These are phyloP conservation scores for Phanerochaete carnosa DNA, from an alignment of 768 basidiomycete genomes.

Conservation along the genomic window DNA sequence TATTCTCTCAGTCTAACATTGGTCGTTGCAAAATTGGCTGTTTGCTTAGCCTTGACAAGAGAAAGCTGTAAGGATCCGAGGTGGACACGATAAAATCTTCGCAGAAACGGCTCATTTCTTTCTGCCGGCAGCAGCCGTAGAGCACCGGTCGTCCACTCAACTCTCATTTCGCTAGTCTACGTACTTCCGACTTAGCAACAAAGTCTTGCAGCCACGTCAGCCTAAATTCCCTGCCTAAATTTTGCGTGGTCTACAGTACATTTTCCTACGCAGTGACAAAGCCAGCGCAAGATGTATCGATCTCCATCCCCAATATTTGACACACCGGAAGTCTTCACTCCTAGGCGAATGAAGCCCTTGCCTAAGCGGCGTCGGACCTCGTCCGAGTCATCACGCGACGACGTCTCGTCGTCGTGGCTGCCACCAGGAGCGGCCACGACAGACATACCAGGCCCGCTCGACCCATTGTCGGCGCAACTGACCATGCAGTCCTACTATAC, in stretches of 20 bases:
- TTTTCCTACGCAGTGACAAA: not conserved
- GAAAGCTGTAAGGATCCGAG: not conserved
- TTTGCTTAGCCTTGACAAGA: not conserved
- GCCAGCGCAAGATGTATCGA: conserved; percentile 43
- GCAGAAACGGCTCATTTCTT: not conserved
- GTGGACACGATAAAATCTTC: not conserved
- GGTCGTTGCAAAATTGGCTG: conserved; percentile 11
- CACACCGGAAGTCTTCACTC: conserved; percentile 56
- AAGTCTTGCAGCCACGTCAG: not conserved
- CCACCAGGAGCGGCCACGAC: conserved; percentile 41
- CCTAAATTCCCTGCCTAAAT: not conserved
- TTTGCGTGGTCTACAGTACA: not conserved
- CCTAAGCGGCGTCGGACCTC: conserved; percentile 71
- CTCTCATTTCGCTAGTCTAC: not conserved
- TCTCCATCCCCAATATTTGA: conserved; percentile 60
- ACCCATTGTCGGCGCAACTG: conserved; percentile 55
- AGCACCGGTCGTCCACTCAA: conserved; percentile 3
- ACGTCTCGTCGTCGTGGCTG: conserved; percentile 20
- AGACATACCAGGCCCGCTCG: conserved; percentile 58
- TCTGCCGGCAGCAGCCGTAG: conserved; percentile 2
- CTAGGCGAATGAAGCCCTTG: conserved; percentile 71
- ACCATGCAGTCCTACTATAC: conserved; percentile 63
- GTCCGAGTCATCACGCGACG: conserved; percentile 26
- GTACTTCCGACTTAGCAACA: not conserved
- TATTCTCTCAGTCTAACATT: conserved; percentile 18